Evolutionary conservation across 768 basidiomycete species (phyloP).

Genomic region (Wakefieldia striispora): DNA sequence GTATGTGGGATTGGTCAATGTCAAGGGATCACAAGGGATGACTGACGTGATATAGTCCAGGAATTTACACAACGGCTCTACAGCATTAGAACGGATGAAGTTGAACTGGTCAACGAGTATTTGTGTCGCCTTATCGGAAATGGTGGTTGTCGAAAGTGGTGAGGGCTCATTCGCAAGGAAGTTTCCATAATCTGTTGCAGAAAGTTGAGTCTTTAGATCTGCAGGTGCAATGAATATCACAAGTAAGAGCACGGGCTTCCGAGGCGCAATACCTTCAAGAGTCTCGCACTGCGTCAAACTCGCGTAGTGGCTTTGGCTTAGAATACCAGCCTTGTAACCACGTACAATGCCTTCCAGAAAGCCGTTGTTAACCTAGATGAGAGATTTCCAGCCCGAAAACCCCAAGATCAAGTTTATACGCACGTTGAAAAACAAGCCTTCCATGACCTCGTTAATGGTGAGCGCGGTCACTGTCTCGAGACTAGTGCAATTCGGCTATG

Average conservation of each 20-base stretch:
- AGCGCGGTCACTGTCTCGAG: not conserved
- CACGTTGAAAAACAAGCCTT: constrained; percentile 90
- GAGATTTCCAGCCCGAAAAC: constrained; percentile 5
- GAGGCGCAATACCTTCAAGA: constrained; percentile 69
- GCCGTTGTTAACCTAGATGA: constrained; percentile 63
- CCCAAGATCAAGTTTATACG: constrained; percentile 11
- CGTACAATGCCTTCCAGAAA: constrained; percentile 82
- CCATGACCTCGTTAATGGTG: constrained; percentile 47
- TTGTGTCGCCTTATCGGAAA: constrained; percentile 95
- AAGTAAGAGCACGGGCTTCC: not conserved
- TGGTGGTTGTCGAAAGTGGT: constrained; percentile 90
- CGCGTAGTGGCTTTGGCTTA: constrained; percentile 86
- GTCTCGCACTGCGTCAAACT: constrained; percentile 97
- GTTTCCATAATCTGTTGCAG: constrained; percentile 96
- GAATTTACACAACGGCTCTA: constrained; percentile 87
- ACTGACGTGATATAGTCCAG: constrained; percentile 97
- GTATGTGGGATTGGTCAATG: constrained; percentile 3
- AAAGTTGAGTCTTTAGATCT: constrained; percentile 96
- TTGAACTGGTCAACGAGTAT: constrained; percentile 97
- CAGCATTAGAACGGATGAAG: constrained; percentile 86
- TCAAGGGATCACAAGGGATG: constrained; percentile 1
- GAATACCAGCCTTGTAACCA: constrained; percentile 92
- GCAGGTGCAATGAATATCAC: constrained; percentile 7
- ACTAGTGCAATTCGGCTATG: not conserved
- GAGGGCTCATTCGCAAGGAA: constrained; percentile 96